These are phyloP conservation scores for Beverwykella pulmonaria DNA, from an alignment of 495 filamentous ascomycete genomes.

Conservation along the genomic window DNA sequence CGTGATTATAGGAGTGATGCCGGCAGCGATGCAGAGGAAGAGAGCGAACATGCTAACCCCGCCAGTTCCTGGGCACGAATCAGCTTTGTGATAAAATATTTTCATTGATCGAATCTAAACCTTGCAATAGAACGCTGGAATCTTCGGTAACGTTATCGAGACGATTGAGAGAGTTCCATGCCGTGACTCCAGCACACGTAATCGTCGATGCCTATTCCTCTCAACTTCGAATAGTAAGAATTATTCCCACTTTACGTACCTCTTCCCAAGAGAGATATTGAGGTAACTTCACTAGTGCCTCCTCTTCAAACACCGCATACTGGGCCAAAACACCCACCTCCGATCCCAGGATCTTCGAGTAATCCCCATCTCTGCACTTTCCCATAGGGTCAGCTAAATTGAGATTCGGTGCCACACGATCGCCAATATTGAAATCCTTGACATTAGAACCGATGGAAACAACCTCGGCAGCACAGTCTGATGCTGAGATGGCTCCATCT, in stretches of 20 bases:
- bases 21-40: conserved; percentile 36
- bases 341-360: background rate
- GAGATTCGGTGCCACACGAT: conserved; percentile 40
- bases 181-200: conserved; percentile 41
- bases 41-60: conserved; percentile 40
- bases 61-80: conserved; percentile 33
- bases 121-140: conserved; percentile 9
- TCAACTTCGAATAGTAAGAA: conserved; percentile 20
- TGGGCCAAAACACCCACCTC: conserved; percentile 33
- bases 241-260: background rate
- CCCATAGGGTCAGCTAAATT: conserved; percentile 27
- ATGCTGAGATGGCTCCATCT: conserved; percentile 29
- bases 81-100: background rate
- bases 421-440: conserved; percentile 41
- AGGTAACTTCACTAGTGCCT: conserved; percentile 40
- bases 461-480: conserved; percentile 40
- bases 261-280: conserved; percentile 18
- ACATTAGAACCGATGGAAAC: conserved; percentile 37
- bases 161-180: conserved; percentile 38
- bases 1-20: conserved; percentile 46
- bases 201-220: conserved; percentile 43
- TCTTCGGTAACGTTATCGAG: conserved; percentile 7
- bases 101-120: background rate
- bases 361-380: conserved; percentile 33
- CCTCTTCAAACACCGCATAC: conserved; percentile 43